Evolutionary conservation across 2,329 filamentous ascomycete genomes (phyloP).

Genomic region (Calonectria fujianensis): DNA sequence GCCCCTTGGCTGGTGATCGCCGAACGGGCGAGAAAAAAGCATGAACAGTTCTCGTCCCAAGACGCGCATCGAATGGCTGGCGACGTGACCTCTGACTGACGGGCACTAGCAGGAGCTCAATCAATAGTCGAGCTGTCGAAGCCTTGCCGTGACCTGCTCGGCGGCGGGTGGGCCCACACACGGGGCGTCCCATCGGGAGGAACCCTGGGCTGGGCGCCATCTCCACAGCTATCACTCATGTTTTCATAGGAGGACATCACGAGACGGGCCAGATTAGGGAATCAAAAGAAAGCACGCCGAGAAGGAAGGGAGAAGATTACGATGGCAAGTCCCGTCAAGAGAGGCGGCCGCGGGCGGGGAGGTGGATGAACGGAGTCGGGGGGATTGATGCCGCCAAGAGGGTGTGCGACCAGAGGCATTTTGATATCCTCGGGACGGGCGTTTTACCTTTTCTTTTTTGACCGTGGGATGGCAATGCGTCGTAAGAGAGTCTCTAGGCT

Average conservation of each 20-base stretch:
- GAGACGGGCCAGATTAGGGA: slow-evolving; percentile 34
- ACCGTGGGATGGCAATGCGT: slow-evolving; percentile 11
- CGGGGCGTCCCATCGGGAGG: slow-evolving; percentile 55
- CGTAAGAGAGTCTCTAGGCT: slow-evolving; percentile 11
- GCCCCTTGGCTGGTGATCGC: slow-evolving; percentile 42
- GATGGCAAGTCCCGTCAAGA: background rate
- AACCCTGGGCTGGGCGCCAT: slow-evolving; percentile 51
- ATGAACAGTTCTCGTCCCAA: slow-evolving; percentile 39
- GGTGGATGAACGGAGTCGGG: slow-evolving; percentile 14
- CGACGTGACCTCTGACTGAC: slow-evolving; percentile 42
- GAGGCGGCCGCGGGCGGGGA: slow-evolving; percentile 11
- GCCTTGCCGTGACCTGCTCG: slow-evolving; percentile 24
- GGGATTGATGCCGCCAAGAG: background rate
- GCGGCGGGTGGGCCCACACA: slow-evolving; percentile 47
- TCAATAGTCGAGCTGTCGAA: slow-evolving; percentile 37
- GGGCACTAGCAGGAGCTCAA: slow-evolving; percentile 46
- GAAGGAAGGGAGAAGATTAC: background rate
- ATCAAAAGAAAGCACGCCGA: slow-evolving; percentile 5
- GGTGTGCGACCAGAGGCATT: slow-evolving; percentile 7
- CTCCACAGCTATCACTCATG: slow-evolving; percentile 52
- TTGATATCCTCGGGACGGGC: slow-evolving; percentile 22
- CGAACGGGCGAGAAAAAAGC: slow-evolving; percentile 33
- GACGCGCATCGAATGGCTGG: slow-evolving; percentile 32
- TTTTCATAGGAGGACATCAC: slow-evolving; percentile 33
- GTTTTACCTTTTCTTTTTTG: slow-evolving; percentile 14